phyloP scores from a whole-genome alignment of 495 filamentous ascomycete genomes.

The Penicillium arizonense region DNA sequence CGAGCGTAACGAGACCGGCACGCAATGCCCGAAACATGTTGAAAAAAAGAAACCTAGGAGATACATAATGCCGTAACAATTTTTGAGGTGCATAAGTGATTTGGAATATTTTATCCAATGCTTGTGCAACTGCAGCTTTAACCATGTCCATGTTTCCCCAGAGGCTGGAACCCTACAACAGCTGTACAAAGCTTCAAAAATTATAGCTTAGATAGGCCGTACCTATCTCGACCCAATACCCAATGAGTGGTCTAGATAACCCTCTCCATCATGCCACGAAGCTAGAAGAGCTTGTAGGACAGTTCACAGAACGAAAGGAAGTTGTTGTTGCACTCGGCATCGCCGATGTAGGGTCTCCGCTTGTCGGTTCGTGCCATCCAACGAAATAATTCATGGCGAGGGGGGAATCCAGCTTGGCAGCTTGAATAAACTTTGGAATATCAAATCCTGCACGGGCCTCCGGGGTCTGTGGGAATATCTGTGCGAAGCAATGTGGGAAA shows the following conservation, averaged over 20 bases:
- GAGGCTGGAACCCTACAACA: too few relatives aligned
- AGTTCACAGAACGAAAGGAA: conserved; percentile 17
- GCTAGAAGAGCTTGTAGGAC: conserved; percentile 3
- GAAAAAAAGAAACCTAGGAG: too few relatives aligned
- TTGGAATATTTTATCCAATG: too few relatives aligned
- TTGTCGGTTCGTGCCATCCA: conserved; percentile 21
- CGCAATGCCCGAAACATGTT: too few relatives aligned
- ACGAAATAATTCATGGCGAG: conserved; percentile 38
- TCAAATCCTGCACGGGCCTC: conserved; percentile 34
- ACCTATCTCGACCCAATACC: not conserved
- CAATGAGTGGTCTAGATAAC: not conserved
- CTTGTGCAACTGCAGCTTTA: too few relatives aligned
- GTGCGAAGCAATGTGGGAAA: conserved; percentile 28
- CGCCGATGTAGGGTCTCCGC: not conserved
- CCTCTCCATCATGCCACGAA: not conserved
- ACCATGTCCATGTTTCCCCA: too few relatives aligned
- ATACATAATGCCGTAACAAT: too few relatives aligned
- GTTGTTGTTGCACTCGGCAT: conserved; percentile 24
- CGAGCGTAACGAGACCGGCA: too few relatives aligned
- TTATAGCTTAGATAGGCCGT: too few relatives aligned
- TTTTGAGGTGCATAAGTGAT: too few relatives aligned
- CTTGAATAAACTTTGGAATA: conserved; percentile 26
- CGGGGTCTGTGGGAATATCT: conserved; percentile 23
- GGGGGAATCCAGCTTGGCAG: conserved; percentile 21
- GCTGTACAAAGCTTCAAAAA: too few relatives aligned